Conservation (phyloP, 176 grass and related monocot genomes). For the Bonia amplexicaulis region DNA sequence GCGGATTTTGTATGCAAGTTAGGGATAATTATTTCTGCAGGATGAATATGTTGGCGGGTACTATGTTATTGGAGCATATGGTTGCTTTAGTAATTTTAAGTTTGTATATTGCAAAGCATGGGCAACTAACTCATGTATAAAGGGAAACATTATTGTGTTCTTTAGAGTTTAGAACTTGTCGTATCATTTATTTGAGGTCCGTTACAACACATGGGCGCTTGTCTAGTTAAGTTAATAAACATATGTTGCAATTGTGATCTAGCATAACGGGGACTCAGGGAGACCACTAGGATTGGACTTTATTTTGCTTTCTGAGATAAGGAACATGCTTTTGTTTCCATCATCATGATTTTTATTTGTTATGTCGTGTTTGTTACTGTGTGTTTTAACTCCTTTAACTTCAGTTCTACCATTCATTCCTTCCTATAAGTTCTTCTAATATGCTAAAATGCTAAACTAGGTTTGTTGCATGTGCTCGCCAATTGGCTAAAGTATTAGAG, state of each 20-base stretch:
- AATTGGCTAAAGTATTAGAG: conserved; percentile 85
- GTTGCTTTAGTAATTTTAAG: not conserved
- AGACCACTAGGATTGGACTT: not conserved
- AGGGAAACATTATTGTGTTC: not conserved
- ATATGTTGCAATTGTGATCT: not conserved
- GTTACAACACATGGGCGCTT: not conserved
- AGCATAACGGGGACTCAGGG: not conserved
- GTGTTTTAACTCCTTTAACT: not conserved
- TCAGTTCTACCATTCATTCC: not conserved
- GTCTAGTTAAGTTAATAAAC: not conserved
- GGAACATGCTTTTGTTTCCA: not conserved
- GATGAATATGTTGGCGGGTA: not conserved
- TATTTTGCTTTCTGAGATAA: not conserved
- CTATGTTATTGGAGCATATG: not conserved
- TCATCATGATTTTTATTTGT: not conserved
- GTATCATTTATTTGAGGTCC: not conserved
- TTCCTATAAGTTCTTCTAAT: not conserved
- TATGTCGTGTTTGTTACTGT: not conserved
- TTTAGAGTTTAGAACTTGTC: not conserved
- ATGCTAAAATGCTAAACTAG: conserved; percentile 39
- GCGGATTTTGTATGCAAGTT: not conserved
- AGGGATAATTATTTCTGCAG: not conserved
- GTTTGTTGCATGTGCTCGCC: conserved; percentile 81
- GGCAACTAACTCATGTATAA: not conserved
- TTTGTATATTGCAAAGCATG: not conserved